Conservation (phyloP, 1,284 basidiomycete genomes). For the Ceratobasidium sp. region DNA sequence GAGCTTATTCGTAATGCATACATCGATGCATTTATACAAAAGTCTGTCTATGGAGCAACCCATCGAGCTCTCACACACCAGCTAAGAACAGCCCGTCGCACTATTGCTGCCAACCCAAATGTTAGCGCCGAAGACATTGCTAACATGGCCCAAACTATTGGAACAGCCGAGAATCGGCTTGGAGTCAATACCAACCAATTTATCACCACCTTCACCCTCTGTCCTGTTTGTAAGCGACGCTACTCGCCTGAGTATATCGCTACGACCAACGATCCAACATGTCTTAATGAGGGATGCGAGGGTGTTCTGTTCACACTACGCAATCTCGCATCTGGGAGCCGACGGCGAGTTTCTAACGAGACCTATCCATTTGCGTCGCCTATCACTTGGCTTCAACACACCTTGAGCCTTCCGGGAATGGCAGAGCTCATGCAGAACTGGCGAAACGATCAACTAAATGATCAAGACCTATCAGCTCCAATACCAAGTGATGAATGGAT, state of each 20-base stretch:
- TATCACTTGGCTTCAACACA: constrained; percentile 6
- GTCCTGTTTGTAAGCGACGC: constrained; percentile 2
- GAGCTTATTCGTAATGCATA: constrained; percentile 23
- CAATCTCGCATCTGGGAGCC: neutral
- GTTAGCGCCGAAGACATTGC: neutral
- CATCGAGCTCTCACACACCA: constrained; percentile 29
- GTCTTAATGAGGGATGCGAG: neutral
- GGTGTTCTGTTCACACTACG: neutral
- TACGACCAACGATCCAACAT: neutral
- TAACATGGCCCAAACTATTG: constrained; percentile 25
- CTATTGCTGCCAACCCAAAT: neutral
- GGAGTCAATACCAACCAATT: neutral
- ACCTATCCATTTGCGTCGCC: constrained; percentile 19
- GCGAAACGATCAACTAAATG: neutral
- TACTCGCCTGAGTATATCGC: constrained; percentile 7
- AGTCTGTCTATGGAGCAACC: constrained; percentile 12
- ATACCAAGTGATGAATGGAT: constrained; percentile 6
- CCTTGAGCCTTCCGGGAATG: constrained; percentile 6
- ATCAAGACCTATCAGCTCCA: neutral
- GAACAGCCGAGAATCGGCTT: neutral
- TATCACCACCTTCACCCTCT: constrained; percentile 9
- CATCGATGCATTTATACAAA: constrained; percentile 31
- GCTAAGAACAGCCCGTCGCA: constrained; percentile 1
- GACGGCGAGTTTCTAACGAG: neutral
- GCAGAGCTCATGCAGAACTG: constrained; percentile 25